Conservation (phyloP, 139 green algal species). For the Diplosphaera chodatii region DNA sequence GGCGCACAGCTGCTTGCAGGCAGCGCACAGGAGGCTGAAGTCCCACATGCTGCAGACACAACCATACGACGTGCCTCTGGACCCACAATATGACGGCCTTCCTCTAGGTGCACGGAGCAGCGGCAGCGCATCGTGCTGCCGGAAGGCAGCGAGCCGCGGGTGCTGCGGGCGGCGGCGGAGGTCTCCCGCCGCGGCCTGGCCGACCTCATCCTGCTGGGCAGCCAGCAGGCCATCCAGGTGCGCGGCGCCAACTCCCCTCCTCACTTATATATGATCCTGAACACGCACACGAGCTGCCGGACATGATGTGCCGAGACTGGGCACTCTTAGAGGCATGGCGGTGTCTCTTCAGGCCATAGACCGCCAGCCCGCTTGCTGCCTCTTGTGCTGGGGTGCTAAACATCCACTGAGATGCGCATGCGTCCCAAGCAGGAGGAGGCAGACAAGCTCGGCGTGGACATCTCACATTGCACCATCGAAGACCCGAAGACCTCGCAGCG, state of each 20-base stretch:
- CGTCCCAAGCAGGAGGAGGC: slow-evolving; percentile 40
- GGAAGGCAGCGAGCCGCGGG: slow-evolving; percentile 57
- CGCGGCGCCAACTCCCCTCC: neutral
- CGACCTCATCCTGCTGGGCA: slow-evolving; percentile 71
- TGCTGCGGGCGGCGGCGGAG: slow-evolving; percentile 65
- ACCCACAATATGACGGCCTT: no score
- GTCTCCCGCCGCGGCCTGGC: slow-evolving; percentile 50
- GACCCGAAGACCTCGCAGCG: slow-evolving; percentile 6
- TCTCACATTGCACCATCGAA: slow-evolving; percentile 39
- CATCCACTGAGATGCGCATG: no score
- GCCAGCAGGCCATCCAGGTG: slow-evolving; percentile 30
- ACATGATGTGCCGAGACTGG: no score
- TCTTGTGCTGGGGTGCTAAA: neutral
- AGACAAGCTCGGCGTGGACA: slow-evolving; percentile 52
- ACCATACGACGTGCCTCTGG: no score
- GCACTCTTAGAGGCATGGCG: no score
- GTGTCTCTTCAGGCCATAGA: no score
- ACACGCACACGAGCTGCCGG: no score
- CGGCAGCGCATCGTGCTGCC: slow-evolving; percentile 79
- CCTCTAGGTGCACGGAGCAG: slow-evolving; percentile 12
- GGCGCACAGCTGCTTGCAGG: no score
- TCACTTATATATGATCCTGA: no score
- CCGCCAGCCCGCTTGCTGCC: no score
- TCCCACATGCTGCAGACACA: no score
- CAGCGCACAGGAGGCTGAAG: no score